Evolutionary conservation across 2,329 filamentous ascomycete genomes (phyloP).

Genomic region (Colletotrichum endophyticum): DNA sequence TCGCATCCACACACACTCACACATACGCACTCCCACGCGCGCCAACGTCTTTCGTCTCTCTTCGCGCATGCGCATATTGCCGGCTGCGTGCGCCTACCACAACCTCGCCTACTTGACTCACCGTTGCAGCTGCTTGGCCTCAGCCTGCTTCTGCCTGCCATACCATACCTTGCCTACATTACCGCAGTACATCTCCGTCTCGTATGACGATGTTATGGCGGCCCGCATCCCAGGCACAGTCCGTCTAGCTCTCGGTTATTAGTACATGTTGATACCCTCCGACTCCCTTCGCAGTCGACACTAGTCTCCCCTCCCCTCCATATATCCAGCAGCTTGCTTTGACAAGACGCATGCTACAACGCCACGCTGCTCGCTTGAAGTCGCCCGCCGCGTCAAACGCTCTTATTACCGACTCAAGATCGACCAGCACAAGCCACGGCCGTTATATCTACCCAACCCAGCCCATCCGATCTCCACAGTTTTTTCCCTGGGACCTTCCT

Average conservation of each 20-base stretch:
- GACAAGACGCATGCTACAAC: background rate
- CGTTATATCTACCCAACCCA: background rate
- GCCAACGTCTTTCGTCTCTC: background rate
- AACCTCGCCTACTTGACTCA: conserved; percentile 5
- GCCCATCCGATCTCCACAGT: conserved; percentile 10
- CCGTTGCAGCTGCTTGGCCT: conserved; percentile 8
- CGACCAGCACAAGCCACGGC: conserved; percentile 3
- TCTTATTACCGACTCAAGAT: background rate
- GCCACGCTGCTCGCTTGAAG: background rate
- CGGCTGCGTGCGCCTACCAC: background rate
- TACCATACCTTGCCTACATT: background rate
- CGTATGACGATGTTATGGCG: conserved; percentile 7
- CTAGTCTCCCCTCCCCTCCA: background rate
- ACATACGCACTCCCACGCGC: background rate
- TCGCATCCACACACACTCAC: background rate
- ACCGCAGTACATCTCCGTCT: background rate
- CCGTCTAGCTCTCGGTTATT: background rate
- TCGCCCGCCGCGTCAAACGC: background rate
- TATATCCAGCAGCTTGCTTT: background rate
- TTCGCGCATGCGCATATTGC: background rate
- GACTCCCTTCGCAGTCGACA: background rate
- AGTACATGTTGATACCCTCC: conserved; percentile 9
- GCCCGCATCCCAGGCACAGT: background rate
- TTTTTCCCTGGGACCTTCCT: background rate
- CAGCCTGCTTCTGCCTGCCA: conserved; percentile 14